Evolutionary conservation across 1,284 basidiomycete genomes (phyloP), one percentile per base, ranked within the genome.

Genomic region (Psilocybe mexicana): DNA sequence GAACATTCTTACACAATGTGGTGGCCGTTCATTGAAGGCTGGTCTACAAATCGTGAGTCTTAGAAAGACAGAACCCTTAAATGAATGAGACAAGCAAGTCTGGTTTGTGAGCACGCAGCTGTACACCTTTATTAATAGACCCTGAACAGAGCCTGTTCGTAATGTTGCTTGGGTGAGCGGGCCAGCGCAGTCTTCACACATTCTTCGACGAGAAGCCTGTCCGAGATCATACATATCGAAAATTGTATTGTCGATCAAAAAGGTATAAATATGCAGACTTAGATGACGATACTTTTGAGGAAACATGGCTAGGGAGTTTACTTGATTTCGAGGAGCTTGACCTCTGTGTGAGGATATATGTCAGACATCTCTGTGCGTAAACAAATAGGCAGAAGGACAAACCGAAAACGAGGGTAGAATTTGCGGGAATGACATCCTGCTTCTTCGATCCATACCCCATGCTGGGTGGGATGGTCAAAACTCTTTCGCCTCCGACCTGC

Each of bases 401-500:
- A 91, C 90, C 90, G 65, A 93, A 93, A 56, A 73, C 77, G 50
- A 93, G 76, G 6, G 86, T 90, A 3, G 91, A 83, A 69, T 87
- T 88, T 35, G 81, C 63, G 57, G 90, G 91, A 58, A 92, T 90
- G 8, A 65, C 74, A 3, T 64, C 70, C 26, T 68, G 70, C 52
- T 78, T 79, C 63, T 77, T 78, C 61, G 84, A 85, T 43, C 91
- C 91, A 60, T 93, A 93, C 11, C 70, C 90, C 77, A 90, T 78
- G 11, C 77, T 69, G 14, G 90, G 75, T 35, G 94, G 93, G 60
- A 96, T 83, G 49, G 84, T 87, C 63, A 98, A 80, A 60, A 88
- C 77, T 56, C 96, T 87, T 76, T 98, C 95, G 42, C 94, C 93
- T 54, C 93, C 95, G 49, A 90, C 87, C 65, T 90, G 86, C 94